Evolutionary conservation across 2,329 filamentous ascomycete genomes (phyloP).

Genomic region (Aspergillus tamarii): DNA sequence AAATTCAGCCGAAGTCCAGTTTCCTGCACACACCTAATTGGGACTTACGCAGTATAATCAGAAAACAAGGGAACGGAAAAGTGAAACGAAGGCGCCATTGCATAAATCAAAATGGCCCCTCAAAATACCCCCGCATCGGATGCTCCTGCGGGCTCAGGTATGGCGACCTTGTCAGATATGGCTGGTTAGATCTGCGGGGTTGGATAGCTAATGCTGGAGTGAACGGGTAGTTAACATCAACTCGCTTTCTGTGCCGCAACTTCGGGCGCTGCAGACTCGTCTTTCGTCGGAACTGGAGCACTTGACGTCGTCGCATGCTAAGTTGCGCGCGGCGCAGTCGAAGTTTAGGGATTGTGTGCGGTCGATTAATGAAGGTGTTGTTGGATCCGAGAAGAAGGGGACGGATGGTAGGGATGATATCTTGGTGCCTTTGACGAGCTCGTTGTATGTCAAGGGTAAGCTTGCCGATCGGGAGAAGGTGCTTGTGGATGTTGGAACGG

Average conservation of each 20-base stretch:
- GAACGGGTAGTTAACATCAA: conserved; percentile 64
- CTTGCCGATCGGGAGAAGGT: conserved; percentile 75
- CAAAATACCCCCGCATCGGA: conserved; percentile 32
- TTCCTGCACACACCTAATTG: no score
- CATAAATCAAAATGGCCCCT: conserved; percentile 28
- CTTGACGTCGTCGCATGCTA: conserved; percentile 84
- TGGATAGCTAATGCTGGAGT: not conserved
- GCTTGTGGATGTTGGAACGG: conserved; percentile 89
- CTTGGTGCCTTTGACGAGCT: conserved; percentile 92
- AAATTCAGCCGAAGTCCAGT: no score
- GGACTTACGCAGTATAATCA: no score
- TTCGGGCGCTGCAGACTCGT: conserved; percentile 91
- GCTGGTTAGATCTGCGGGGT: no score
- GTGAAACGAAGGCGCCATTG: not conserved
- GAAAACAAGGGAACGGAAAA: no score
- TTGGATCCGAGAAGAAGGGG: conserved; percentile 38
- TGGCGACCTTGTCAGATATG: not conserved
- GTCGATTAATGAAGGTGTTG: conserved; percentile 68
- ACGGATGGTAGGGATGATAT: conserved; percentile 55
- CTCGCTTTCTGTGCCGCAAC: conserved; percentile 79
- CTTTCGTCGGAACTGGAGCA: conserved; percentile 96
- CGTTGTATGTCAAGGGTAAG: conserved; percentile 86
- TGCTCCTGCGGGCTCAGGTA: conserved; percentile 26
- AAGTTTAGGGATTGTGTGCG: conserved; percentile 90
- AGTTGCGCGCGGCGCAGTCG: conserved; percentile 83